phyloP scores from a whole-genome alignment of 2,329 filamentous ascomycete genomes.

The Fusarium haematococcum region DNA sequence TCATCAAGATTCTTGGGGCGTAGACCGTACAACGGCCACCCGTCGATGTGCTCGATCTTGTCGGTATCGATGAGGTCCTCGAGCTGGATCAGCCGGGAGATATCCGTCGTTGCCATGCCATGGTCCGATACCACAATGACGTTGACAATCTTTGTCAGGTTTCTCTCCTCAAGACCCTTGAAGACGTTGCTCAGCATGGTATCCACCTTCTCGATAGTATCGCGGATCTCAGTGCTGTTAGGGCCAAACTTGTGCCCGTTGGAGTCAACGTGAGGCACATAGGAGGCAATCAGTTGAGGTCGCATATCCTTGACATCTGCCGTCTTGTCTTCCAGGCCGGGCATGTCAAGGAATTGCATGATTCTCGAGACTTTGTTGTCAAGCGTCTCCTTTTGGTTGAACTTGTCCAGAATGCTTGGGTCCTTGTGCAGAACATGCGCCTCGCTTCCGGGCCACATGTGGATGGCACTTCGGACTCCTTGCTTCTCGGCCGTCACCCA shows the following conservation, averaged over 20 bases:
- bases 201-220: slow-evolving; percentile 84
- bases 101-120: slow-evolving; percentile 95
- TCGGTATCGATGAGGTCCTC: slow-evolving; percentile 86
- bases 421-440: slow-evolving; percentile 82
- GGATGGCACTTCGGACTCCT: slow-evolving; percentile 82
- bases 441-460: slow-evolving; percentile 99
- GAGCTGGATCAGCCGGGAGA: slow-evolving; percentile 83
- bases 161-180: slow-evolving; percentile 79
- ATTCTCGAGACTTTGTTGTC: slow-evolving; percentile 82
- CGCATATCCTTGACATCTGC: slow-evolving; percentile 67
- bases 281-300: slow-evolving; percentile 92
- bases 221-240: slow-evolving; percentile 90
- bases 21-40: slow-evolving; percentile 93
- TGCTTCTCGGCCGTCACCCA: slow-evolving; percentile 93
- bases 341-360: slow-evolving; percentile 85
- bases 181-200: slow-evolving; percentile 84
- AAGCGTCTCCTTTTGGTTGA: slow-evolving; percentile 81
- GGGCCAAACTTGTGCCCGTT: slow-evolving; percentile 91
- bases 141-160: slow-evolving; percentile 91
- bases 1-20: slow-evolving; percentile 79
- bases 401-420: slow-evolving; percentile 86
- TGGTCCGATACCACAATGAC: slow-evolving; percentile 97
- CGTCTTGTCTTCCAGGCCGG: slow-evolving; percentile 73
- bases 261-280: slow-evolving; percentile 91
- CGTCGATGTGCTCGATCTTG: slow-evolving; percentile 86